These are phyloP conservation scores for Sporisorium iseilematis-ciliati DNA, from an alignment of 1,284 basidiomycete species.

Conservation along the genomic window DNA sequence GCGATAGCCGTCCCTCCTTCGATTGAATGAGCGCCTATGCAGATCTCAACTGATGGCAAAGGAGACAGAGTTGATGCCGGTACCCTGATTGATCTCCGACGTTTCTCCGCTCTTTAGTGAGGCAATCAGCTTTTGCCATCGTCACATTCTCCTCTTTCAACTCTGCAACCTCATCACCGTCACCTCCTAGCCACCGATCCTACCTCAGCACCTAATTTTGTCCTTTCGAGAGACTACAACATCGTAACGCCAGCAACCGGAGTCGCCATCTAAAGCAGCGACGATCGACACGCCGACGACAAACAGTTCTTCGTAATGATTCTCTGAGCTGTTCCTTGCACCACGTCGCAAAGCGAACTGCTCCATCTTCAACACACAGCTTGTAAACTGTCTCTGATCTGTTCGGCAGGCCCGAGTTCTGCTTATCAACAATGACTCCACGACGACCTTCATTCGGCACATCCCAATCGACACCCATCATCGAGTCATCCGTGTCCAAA, in stretches of 20 bases:
- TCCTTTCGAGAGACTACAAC: not conserved
- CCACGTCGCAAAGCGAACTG: not conserved
- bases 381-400: too few species aligned
- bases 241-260: not conserved
- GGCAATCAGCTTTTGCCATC: too few species aligned
- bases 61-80: too few species aligned
- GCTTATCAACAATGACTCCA: constrained; percentile 16
- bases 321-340: not conserved
- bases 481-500: constrained; percentile 14
- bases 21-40: too few species aligned
- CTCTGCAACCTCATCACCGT: not conserved
- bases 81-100: too few species aligned
- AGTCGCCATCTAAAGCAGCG: constrained; percentile 2
- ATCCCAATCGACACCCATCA: constrained; percentile 34
- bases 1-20: too few species aligned
- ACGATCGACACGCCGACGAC: not conserved
- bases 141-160: too few species aligned
- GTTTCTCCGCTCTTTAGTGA: too few species aligned
- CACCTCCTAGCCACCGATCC: not conserved
- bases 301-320: constrained; percentile 1
- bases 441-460: constrained; percentile 38
- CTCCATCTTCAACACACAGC: not conserved
- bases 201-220: not conserved
- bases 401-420: constrained; percentile 15
- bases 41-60: too few species aligned